phyloP scores from a whole-genome alignment of 176 grass and related monocot species.

The Oryza glumipatula region DNA sequence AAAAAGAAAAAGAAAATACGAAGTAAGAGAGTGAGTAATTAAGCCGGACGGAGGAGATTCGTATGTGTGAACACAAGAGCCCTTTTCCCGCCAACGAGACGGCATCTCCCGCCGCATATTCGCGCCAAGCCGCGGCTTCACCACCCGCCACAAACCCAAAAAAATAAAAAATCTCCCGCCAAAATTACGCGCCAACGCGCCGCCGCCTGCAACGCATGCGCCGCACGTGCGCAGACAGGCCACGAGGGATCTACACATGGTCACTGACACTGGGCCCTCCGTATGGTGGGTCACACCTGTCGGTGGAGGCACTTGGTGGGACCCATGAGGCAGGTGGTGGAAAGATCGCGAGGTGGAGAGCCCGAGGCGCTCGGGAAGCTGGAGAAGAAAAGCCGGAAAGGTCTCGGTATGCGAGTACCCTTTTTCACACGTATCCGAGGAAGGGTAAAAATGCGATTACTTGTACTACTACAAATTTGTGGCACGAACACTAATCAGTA shows the following conservation, averaged over 20 bases:
- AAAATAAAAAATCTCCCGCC: constrained; percentile 2
- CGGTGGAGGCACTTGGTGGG: not conserved
- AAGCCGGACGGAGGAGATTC: no score
- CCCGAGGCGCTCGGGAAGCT: not conserved
- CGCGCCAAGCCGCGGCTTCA: not conserved
- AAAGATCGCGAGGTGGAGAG: not conserved
- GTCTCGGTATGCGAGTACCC: not conserved
- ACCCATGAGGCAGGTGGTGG: not conserved
- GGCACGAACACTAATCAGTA: no score
- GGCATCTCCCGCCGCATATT: not conserved
- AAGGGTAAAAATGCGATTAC: not conserved
- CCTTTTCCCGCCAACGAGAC: not conserved
- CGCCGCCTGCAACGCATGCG: no score
- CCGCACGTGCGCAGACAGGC: not conserved
- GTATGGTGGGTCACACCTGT: not conserved
- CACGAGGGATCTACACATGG: not conserved
- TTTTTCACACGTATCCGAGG: not conserved
- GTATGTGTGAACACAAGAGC: not conserved
- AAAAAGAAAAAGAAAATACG: no score
- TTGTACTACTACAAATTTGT: not conserved
- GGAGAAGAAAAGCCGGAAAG: not conserved
- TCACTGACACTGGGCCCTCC: not conserved
- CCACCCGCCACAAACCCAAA: not conserved
- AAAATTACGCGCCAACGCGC: constrained; percentile 16
- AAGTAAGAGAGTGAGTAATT: no score